Percentiles rank a stretch among this genome's conserved stretches.
These are phyloP conservation scores for Mycosphaerella sp. DNA, from an alignment of 2,329 filamentous ascomycete genomes.

Conservation along the genomic window DNA sequence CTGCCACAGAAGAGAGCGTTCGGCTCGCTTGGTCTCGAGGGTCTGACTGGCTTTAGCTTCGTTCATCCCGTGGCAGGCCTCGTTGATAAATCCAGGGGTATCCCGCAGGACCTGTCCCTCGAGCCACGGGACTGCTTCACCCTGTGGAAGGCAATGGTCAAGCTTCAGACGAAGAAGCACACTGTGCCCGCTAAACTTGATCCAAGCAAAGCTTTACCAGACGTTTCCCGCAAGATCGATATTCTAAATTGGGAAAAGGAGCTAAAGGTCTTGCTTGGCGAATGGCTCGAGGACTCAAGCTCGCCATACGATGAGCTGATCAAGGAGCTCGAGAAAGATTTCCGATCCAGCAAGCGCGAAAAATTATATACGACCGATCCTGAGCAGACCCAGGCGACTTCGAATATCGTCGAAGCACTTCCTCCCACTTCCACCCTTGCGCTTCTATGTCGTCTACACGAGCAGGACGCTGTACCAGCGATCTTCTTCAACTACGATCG, in stretches of 20 bases:
- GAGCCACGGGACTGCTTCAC: slow-evolving; percentile 65
- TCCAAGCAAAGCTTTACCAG: slow-evolving; percentile 47
- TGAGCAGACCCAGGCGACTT: slow-evolving; percentile 9
- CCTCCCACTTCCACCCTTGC: slow-evolving; percentile 47
- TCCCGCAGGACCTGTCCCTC: slow-evolving; percentile 61
- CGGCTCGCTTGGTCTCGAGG: slow-evolving; percentile 44
- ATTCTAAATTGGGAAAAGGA: slow-evolving; percentile 59
- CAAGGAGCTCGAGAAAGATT: slow-evolving; percentile 41
- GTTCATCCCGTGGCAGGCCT: slow-evolving; percentile 63
- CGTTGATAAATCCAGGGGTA: slow-evolving; percentile 54
- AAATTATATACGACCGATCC: slow-evolving; percentile 22
- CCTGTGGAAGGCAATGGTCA: slow-evolving; percentile 60
- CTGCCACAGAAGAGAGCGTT: slow-evolving; percentile 42
- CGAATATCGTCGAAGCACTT: slow-evolving; percentile 7
- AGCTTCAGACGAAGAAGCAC: slow-evolving; percentile 44
- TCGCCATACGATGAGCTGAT: slow-evolving; percentile 52
- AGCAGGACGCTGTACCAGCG: slow-evolving; percentile 61
- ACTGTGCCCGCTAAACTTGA: slow-evolving; percentile 46
- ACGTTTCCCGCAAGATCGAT: slow-evolving; percentile 57
- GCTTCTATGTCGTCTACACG: slow-evolving; percentile 55
- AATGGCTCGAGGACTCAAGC: slow-evolving; percentile 53
- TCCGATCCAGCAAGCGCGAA: slow-evolving; percentile 24
- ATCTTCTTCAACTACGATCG: slow-evolving; percentile 75
- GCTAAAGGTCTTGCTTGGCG: slow-evolving; percentile 53
- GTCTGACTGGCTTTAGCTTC: slow-evolving; percentile 48